A percentile compares a stretch with the other conserved stretches of the same genome.
phyloP scores from a whole-genome alignment of 148 eudicot genomes.

The Suaeda aralocaspica region DNA sequence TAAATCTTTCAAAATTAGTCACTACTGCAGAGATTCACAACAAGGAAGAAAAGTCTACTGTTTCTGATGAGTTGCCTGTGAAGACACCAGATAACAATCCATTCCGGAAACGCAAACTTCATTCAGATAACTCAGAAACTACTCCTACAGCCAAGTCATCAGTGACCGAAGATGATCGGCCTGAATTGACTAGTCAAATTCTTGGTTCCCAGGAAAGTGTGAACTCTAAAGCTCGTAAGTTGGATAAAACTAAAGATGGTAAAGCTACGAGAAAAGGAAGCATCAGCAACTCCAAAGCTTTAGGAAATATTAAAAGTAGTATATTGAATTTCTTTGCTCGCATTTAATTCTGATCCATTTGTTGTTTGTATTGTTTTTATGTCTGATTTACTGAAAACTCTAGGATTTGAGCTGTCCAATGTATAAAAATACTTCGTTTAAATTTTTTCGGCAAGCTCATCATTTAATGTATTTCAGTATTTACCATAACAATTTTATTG shows the following conservation, averaged over 20 bases:
- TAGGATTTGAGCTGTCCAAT: no score
- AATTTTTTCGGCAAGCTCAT: no score
- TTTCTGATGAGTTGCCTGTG: conserved; percentile 14
- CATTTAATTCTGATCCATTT: neutral
- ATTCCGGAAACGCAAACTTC: conserved; percentile 40
- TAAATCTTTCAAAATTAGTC: conserved; percentile 37
- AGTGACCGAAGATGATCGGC: conserved; percentile 37
- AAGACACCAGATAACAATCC: conserved; percentile 53
- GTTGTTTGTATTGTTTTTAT: neutral
- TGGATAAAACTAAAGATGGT: neutral
- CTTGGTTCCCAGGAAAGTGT: conserved; percentile 46
- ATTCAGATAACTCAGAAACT: conserved; percentile 27
- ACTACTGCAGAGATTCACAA: conserved; percentile 20
- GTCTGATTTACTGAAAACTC: no score
- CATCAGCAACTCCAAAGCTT: conserved; percentile 18
- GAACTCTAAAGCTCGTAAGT: conserved; percentile 30
- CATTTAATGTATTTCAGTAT: no score
- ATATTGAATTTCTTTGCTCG: conserved; percentile 52
- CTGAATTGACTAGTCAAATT: conserved; percentile 17
- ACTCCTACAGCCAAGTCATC: conserved; percentile 30
- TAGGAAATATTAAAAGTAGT: conserved; percentile 28
- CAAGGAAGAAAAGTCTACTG: conserved; percentile 19
- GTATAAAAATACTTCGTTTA: no score
- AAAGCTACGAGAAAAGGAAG: conserved; percentile 24
- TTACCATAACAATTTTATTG: no score